Conservation (phyloP, 306 rosid species). For the Casuarina glauca region DNA sequence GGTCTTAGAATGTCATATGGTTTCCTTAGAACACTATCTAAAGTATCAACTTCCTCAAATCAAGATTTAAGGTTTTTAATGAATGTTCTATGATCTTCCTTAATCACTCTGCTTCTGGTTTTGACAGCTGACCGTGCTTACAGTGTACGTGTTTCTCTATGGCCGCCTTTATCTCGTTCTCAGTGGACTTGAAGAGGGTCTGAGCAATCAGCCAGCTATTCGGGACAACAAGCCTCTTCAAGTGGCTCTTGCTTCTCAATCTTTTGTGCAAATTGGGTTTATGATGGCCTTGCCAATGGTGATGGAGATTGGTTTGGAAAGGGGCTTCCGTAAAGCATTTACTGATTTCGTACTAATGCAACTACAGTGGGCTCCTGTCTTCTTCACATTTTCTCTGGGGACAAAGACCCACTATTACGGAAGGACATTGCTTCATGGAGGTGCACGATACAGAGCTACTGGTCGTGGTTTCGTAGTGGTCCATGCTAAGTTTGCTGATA, state of each 20-base stretch:
- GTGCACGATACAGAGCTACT: slow-evolving; percentile 91
- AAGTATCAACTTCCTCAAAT: too few relatives aligned
- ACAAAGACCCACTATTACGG: slow-evolving; percentile 97
- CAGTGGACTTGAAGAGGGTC: slow-evolving; percentile 76
- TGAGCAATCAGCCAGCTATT: slow-evolving; percentile 52
- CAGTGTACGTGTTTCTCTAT: slow-evolving; percentile 80
- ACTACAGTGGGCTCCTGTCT: slow-evolving; percentile 83
- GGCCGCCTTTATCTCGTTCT: slow-evolving; percentile 94
- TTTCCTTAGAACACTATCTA: background rate
- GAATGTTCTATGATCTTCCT: slow-evolving; percentile 1
- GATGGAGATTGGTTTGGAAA: slow-evolving; percentile 95
- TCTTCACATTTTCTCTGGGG: slow-evolving; percentile 94
- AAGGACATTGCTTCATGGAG: slow-evolving; percentile 97
- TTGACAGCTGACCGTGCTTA: slow-evolving; percentile 84
- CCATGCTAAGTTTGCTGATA: slow-evolving; percentile 95
- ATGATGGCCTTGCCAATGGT: slow-evolving; percentile 94
- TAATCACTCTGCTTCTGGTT: slow-evolving; percentile 30
- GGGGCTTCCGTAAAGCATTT: slow-evolving; percentile 79
- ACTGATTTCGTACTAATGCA: slow-evolving; percentile 94
- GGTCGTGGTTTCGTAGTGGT: slow-evolving; percentile 96
- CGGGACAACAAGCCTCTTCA: slow-evolving; percentile 84
- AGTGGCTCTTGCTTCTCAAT: slow-evolving; percentile 94
- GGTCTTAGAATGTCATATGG: background rate
- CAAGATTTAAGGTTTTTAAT: too few relatives aligned
- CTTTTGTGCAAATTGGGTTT: slow-evolving; percentile 90